Evolutionary conservation across 2,329 filamentous ascomycete genomes (phyloP), one percentile per base, ranked within the genome.

Genomic region (Sporothrix globosa): DNA sequence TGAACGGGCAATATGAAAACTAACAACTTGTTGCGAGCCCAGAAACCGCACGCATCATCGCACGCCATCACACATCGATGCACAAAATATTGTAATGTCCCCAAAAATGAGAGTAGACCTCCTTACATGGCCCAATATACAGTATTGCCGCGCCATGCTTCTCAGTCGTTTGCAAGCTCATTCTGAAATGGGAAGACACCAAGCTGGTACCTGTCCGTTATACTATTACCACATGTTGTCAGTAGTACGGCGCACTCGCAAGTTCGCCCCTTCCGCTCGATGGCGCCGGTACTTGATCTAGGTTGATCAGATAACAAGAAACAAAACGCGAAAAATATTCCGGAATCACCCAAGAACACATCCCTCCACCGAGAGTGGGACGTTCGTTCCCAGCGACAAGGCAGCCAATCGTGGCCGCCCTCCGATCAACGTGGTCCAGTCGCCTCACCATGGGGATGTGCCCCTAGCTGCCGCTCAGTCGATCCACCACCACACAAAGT

Each of bases 321-420:
- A 9, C 46, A 61, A 21, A 46, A 46, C 2, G 30, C 54, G 17
- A 58, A 41, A 41, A 21, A 46, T 34, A 6, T 34, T 34, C 34
- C 34, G 34, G 7, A 34, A 34, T 34, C 21, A 41, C 56, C 30
- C 56, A 61, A n/a, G 58, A 63, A 17, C 4, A n/a, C 58, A 63
- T 58, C 34, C 34, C 21, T 66, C 41, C 44, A 67, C 30, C 53
- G 19, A 41, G 21, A 34, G 21, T 27, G 27, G 44, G 61, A 68
- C 39, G 44, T 41, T 17, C 14, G 21, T 65, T 44, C 54, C 54
- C 30, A 54, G 30, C 30, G 24, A 68, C 58, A 69, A 69, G 70
- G 70, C 66, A 66, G 58, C 70, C 70, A 71, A 71, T 71, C 14
- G 39, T 27, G 46, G 34, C 30, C 52, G 14, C 50, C 7, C 63